Percentiles rank a stretch among this genome's conserved stretches.
These are phyloP conservation scores for Microascus cirrosus DNA, from an alignment of 2,329 filamentous ascomycete genomes.

Conservation along the genomic window DNA sequence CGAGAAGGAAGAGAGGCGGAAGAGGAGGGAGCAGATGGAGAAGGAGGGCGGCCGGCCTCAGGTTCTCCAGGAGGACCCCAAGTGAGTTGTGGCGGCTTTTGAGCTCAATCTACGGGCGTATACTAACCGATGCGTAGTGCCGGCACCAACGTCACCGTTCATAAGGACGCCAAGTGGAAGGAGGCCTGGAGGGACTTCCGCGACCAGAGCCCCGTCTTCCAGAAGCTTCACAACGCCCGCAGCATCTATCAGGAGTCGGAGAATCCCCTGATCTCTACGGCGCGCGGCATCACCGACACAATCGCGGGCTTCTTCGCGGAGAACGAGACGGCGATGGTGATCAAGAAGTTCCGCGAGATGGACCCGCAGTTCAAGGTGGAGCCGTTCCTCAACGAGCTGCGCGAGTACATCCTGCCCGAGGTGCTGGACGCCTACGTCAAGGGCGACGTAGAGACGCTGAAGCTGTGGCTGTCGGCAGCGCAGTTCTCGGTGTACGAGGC, in stretches of 20 bases:
- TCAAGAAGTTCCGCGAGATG: constrained; percentile 96
- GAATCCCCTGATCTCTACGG: constrained; percentile 87
- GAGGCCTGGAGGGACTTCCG: constrained; percentile 97
- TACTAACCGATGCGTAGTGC: constrained; percentile 43
- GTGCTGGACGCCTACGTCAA: constrained; percentile 97
- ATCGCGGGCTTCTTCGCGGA: constrained; percentile 95
- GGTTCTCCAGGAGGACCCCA: constrained; percentile 68
- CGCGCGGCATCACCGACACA: constrained; percentile 84
- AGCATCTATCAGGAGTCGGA: constrained; percentile 90
- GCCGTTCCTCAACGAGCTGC: constrained; percentile 86
- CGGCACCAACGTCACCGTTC: constrained; percentile 84
- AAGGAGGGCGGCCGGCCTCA: constrained; percentile 46
- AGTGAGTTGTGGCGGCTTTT: constrained; percentile 47
- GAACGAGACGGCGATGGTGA: constrained; percentile 94
- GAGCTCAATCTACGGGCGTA: neutral
- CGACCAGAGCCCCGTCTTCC: constrained; percentile 79
- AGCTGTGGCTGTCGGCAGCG: constrained; percentile 90
- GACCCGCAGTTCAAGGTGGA: constrained; percentile 92
- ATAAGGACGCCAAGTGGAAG: constrained; percentile 97
- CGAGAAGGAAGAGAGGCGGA: constrained; percentile 87
- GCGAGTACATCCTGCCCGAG: constrained; percentile 95
- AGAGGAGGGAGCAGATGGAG: constrained; percentile 63
- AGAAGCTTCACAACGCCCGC: constrained; percentile 78
- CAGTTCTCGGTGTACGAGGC: constrained; percentile 96
- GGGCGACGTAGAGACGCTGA: constrained; percentile 81